These are phyloP conservation scores for Clonostachys byssicola DNA, from an alignment of 2,329 filamentous ascomycete genomes.

Conservation along the genomic window DNA sequence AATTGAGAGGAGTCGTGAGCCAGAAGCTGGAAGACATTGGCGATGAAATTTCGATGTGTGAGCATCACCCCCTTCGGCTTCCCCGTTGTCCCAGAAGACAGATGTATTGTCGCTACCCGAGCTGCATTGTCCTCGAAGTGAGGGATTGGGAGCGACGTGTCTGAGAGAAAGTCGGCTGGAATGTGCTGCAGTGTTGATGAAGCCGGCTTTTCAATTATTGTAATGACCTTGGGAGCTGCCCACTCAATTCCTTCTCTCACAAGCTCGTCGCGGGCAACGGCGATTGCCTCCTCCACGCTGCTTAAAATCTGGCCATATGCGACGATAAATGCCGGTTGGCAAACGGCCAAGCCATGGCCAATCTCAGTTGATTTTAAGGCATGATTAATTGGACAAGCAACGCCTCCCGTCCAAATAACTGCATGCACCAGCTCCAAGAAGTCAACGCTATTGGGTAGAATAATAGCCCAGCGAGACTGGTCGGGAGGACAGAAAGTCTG, in stretches of 20 bases:
- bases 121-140: slow-evolving; percentile 23
- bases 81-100: slow-evolving; percentile 65
- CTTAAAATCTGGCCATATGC: slow-evolving; percentile 25
- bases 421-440: slow-evolving; percentile 36
- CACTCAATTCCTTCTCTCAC: slow-evolving; percentile 19
- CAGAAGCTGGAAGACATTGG: slow-evolving; percentile 50
- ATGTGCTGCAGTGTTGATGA: slow-evolving; percentile 16
- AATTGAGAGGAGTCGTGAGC: slow-evolving; percentile 27
- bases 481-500: slow-evolving; percentile 21
- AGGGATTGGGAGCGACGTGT: slow-evolving; percentile 23
- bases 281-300: slow-evolving; percentile 22
- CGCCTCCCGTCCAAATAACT: slow-evolving; percentile 32
- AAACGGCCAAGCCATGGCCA: slow-evolving; percentile 34
- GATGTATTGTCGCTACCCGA: slow-evolving; percentile 30
- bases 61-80: slow-evolving; percentile 79
- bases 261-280: slow-evolving; percentile 18
- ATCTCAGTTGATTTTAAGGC: slow-evolving; percentile 30
- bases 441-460: slow-evolving; percentile 38
- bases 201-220: slow-evolving; percentile 14
- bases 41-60: slow-evolving; percentile 67
- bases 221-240: slow-evolving; percentile 24
- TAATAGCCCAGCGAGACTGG: slow-evolving; percentile 32
- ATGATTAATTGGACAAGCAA: slow-evolving; percentile 31
- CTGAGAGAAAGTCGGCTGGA: slow-evolving; percentile 23
- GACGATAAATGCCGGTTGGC: slow-evolving; percentile 31